Evolutionary conservation across 345 rosid species (phyloP).

Genomic region (Microthlaspi erraticum): DNA sequence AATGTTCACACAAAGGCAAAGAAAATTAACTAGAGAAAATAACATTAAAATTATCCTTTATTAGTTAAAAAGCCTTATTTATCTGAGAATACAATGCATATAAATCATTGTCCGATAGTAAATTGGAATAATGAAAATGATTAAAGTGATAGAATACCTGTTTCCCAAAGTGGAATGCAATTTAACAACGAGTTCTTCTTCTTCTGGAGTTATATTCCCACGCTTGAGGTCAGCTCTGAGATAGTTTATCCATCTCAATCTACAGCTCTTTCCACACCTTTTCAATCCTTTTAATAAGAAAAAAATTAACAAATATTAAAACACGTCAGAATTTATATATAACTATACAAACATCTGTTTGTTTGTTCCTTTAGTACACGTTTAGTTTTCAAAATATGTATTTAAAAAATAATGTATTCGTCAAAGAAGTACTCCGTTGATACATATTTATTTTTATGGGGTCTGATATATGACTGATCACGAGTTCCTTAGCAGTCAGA

Average conservation of each 20-base stretch:
- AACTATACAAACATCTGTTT: background rate
- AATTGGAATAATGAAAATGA: background rate
- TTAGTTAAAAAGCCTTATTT: background rate
- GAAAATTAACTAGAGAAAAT: background rate
- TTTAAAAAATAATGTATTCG: background rate
- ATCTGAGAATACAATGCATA: background rate
- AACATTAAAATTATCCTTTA: no score
- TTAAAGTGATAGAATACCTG: slow-evolving; percentile 48
- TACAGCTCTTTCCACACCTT: slow-evolving; percentile 94
- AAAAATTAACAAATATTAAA: background rate
- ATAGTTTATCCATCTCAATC: slow-evolving; percentile 91
- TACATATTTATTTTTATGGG: background rate
- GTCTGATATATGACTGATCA: slow-evolving; percentile 21
- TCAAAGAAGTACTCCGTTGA: no score
- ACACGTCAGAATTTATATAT: background rate
- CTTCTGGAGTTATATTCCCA: slow-evolving; percentile 68
- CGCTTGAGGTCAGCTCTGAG: slow-evolving; percentile 75
- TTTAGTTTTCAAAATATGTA: background rate
- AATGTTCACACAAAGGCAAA: background rate
- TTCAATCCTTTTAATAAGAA: slow-evolving; percentile 51
- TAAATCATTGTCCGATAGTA: background rate
- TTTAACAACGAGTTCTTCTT: slow-evolving; percentile 67
- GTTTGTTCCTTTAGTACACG: background rate
- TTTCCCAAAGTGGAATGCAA: slow-evolving; percentile 78
- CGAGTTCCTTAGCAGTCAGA: slow-evolving; percentile 23